Conservation (phyloP, 148 eudicot genomes). For the Rhododendron ferrugineum region DNA sequence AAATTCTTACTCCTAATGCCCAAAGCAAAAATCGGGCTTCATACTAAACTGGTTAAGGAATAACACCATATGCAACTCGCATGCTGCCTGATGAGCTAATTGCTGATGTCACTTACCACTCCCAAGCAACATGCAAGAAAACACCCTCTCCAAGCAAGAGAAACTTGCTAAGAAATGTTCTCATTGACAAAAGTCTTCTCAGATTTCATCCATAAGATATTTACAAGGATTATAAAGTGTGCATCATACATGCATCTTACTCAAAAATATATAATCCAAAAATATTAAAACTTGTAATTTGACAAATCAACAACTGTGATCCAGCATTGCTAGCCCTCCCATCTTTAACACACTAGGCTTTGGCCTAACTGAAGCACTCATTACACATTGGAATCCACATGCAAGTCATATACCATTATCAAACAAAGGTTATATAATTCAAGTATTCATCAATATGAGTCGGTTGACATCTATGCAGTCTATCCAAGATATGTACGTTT, state of each 20-base stretch:
- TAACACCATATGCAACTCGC: neutral
- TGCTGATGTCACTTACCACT: neutral
- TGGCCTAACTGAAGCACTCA: neutral
- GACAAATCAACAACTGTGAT: neutral
- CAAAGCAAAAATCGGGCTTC: neutral
- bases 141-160: neutral
- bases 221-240: neutral
- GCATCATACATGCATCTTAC: neutral
- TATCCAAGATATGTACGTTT: neutral
- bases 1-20: neutral
- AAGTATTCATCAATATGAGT: neutral
- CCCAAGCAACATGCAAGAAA: neutral
- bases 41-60: neutral
- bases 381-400: neutral
- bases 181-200: neutral
- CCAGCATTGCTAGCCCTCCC: neutral
- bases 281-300: neutral
- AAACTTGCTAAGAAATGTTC: neutral
- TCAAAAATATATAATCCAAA: neutral
- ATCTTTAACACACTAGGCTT: neutral
- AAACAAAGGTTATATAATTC: neutral
- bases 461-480: neutral
- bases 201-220: neutral
- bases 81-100: neutral
- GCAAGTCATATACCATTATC: neutral